Evolutionary conservation across 768 basidiomycete genomes (phyloP), one percentile per base, ranked within the genome.

Genomic region (Amanita fuliginea): DNA sequence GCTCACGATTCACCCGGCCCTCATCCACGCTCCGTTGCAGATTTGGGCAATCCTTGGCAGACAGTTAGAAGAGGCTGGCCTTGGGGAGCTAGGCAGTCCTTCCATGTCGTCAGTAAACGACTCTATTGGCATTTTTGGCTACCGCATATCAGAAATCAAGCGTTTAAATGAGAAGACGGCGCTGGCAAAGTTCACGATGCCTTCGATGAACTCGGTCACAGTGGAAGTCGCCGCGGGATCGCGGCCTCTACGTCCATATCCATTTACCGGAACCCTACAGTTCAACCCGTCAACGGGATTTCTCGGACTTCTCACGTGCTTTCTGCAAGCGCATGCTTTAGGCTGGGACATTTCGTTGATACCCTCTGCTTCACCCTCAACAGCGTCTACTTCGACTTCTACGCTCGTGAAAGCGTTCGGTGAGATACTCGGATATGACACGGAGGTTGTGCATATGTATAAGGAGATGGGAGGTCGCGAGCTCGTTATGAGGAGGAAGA

Each of bases 381-480:
- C 80, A 0, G 76, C 81, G 0, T 78, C 78, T n/a, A 71, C 72
- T 14, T 82, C 77, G 39, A 80, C 76, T 2, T 74, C 76, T 1
- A 74, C 75, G 4, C 71, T 83, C 22, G 72, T 82, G 16, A 66
- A 60, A 49, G 67, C 72, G 0, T 81, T 84, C 53, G 72, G 72
- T 2, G 68, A 74, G 49, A 52, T 81, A 6, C 66, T 84, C 0
- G 81, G 81, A 0, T 84, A 83, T 57, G 76, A 78, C 10, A 59
- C 67, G 0, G 80, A 82, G 53, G 73, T 72, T 2, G 59, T 81
- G 8, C 79, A 83, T 51, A 67, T 83, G 67, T 84, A 81, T 59
- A 84, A 82, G 60, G 81, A 83, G 53, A 62, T 83, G 6, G 80
- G 81, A 6, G 81, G 81, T 6, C 62, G 81, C 14, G 81, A 83